Conservation (phyloP, 2,329 filamentous ascomycete genomes). For the Cladophialophora carrionii region DNA sequence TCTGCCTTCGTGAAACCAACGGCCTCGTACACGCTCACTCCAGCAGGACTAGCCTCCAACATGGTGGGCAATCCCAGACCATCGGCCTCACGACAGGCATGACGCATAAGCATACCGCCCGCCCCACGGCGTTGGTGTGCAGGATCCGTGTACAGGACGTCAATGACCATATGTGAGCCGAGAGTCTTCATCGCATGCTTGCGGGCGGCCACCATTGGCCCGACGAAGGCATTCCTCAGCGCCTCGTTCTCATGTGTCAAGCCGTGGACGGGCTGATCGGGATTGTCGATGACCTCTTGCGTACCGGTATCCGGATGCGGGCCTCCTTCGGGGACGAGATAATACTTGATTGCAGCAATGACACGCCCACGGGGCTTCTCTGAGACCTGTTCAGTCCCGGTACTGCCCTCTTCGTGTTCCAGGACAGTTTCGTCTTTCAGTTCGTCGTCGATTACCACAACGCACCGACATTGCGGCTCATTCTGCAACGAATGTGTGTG, state of each 20-base stretch:
- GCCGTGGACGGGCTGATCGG: neutral
- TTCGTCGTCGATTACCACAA: conserved; percentile 18
- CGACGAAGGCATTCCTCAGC: conserved; percentile 3
- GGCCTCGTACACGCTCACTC: conserved; percentile 22
- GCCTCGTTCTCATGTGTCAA: conserved; percentile 14
- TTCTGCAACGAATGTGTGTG: conserved; percentile 15
- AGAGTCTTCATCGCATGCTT: conserved; percentile 1
- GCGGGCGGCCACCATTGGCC: conserved; percentile 14
- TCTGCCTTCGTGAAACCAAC: conserved; percentile 22
- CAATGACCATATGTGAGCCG: conserved; percentile 23
- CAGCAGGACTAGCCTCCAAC: conserved; percentile 29
- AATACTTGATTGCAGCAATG: conserved; percentile 28
- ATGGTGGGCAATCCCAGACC: conserved; percentile 11
- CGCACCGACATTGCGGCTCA: conserved; percentile 13
- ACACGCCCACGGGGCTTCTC: conserved; percentile 2
- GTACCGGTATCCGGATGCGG: conserved; percentile 1
- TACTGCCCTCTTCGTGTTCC: neutral
- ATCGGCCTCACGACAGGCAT: conserved; percentile 23
- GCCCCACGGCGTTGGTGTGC: conserved; percentile 28
- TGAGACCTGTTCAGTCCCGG: neutral
- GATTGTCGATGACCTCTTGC: conserved; percentile 14
- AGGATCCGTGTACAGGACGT: conserved; percentile 27
- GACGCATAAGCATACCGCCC: conserved; percentile 26
- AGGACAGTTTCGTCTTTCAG: neutral
- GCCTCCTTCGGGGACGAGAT: conserved; percentile 10